These are phyloP conservation scores for Plantago lanceolata DNA, from an alignment of 305 asterid species.

Conservation along the genomic window DNA sequence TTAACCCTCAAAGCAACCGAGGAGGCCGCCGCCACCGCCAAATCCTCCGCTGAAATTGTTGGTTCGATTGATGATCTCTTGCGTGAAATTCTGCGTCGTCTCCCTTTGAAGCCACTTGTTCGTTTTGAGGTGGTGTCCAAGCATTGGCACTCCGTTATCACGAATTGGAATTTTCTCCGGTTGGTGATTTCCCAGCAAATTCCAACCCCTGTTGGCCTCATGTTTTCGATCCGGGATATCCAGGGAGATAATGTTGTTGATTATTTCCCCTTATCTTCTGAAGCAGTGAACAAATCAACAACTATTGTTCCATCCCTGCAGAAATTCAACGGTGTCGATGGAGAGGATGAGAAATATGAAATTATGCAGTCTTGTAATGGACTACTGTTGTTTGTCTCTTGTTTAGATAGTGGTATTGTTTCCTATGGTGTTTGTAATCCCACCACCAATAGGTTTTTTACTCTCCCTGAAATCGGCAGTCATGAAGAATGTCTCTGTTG, in stretches of 20 bases:
- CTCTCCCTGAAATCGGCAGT: neutral
- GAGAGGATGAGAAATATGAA: too few relatives aligned
- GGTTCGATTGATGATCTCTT: neutral
- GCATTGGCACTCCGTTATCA: neutral
- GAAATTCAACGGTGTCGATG: neutral
- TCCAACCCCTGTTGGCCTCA: neutral
- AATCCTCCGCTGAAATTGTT: neutral
- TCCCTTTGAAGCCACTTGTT: constrained; percentile 17
- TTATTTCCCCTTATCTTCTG: neutral
- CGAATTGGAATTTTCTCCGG: neutral
- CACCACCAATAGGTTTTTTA: neutral
- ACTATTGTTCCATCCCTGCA: neutral
- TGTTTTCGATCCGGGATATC: neutral
- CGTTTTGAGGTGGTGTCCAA: neutral
- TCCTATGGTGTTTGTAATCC: neutral
- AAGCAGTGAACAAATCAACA: neutral
- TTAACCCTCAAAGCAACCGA: too few relatives aligned
- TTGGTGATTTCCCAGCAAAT: neutral
- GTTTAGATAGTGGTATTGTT: too few relatives aligned
- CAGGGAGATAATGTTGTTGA: neutral
- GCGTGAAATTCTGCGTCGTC: neutral
- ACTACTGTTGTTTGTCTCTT: neutral
- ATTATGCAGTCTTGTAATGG: neutral
- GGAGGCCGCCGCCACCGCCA: too few relatives aligned
- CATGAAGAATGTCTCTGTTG: neutral